These are phyloP conservation scores for Eucalyptus fibrosa DNA, from an alignment of 345 rosid species.

Conservation along the genomic window DNA sequence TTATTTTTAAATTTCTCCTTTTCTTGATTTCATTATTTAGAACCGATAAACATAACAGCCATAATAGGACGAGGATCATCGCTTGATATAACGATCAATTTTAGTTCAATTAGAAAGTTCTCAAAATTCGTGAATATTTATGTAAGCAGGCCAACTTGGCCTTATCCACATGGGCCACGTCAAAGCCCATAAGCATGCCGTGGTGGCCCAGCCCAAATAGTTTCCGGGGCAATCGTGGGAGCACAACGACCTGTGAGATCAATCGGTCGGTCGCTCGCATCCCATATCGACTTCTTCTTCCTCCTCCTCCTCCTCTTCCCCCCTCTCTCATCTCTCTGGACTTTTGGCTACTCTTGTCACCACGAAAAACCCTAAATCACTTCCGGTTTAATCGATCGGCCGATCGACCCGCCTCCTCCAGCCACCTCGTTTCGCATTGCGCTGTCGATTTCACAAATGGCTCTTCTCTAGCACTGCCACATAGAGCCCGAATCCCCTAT, in stretches of 20 bases:
- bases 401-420: background rate
- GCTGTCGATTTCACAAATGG: background rate
- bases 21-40: no score
- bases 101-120: no score
- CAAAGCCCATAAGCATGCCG: no score
- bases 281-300: background rate
- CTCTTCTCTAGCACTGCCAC: background rate
- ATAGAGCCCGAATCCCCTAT: background rate
- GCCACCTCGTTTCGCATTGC: background rate
- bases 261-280: rapidly evolving
- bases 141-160: no score
- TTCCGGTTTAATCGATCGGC: background rate
- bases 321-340: background rate
- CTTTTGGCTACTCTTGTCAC: background rate
- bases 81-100: no score
- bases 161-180: no score
- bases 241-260: background rate
- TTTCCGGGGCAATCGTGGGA: no score
- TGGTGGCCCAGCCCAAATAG: no score
- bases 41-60: no score
- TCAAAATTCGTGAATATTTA: no score
- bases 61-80: no score
- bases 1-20: no score
- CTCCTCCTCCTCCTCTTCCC: background rate
- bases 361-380: background rate